Evolutionary conservation across 1,139 yeast species (phyloP).

Genomic region (Protomyces arabidopsidicola): DNA sequence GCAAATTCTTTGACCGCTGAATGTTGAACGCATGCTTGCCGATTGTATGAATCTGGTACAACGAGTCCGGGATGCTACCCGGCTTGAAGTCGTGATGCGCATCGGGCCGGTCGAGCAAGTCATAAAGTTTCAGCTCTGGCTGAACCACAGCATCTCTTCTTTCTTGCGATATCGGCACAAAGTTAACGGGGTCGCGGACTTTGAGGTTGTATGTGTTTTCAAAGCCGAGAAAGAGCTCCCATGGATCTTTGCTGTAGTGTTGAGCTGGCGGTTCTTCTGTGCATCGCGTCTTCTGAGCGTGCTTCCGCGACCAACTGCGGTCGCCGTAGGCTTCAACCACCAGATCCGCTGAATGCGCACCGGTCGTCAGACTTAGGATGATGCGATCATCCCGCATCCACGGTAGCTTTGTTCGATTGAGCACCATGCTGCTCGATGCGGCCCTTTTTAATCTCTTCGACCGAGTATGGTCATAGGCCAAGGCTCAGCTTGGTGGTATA

Average conservation of each 20-base stretch:
- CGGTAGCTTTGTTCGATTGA: conserved; percentile 23
- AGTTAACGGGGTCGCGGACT: conserved; percentile 8
- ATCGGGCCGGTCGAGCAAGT: conserved; percentile 11
- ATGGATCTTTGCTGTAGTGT: neutral
- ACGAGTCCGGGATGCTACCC: conserved; percentile 15
- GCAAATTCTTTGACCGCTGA: conserved; percentile 21
- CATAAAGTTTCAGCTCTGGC: neutral
- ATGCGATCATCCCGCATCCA: conserved; percentile 27
- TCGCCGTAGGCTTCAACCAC: conserved; percentile 16
- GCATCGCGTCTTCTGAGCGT: conserved; percentile 6
- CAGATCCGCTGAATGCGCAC: conserved; percentile 18
- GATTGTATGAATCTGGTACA: conserved; percentile 17
- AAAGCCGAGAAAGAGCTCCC: conserved; percentile 19
- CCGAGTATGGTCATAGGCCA: neutral
- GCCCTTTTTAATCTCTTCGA: too few relatives aligned
- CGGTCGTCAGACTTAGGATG: conserved; percentile 18
- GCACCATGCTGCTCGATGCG: conserved; percentile 5
- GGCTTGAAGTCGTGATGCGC: conserved; percentile 17
- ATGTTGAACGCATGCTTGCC: conserved; percentile 19
- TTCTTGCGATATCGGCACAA: conserved; percentile 4
- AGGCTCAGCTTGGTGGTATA: neutral
- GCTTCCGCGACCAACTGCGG: conserved; percentile 8
- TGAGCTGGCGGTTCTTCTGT: conserved; percentile 9
- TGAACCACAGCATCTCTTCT: neutral
- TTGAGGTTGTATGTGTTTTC: conserved; percentile 22